Base-by-base conservation (phyloP, 495 filamentous ascomycete genomes). In the Hypomontagnella submonticulosa region DNA sequence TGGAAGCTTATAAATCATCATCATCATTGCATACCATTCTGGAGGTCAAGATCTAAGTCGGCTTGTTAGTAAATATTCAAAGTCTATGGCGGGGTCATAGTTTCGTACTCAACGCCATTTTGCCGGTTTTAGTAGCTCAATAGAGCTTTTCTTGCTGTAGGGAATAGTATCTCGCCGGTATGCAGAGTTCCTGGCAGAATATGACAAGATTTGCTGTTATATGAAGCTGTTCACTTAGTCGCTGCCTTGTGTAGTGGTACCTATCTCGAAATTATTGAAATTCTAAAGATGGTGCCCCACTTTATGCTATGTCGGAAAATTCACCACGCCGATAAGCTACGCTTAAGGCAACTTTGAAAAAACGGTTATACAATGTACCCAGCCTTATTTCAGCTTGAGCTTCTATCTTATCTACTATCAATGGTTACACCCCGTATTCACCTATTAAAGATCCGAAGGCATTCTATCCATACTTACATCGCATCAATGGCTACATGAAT, bases 71-170 rank as follows among this genome's bases (percentile, higher is more conserved):
- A 70, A 58, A 63, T 32, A 42, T 34, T 30, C 20, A 56, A n/a
- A 43, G 48, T 42, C 36, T 15, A 66, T 49, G 59, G 66, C 58
- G 71, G 73, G 71, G 66, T 44, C 57, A 37, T 50, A 41, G 42
- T 56, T 16, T 27, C 67, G 56, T 73, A 72, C 81, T 82, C 74
- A 84, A 64, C 58, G 80, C 77, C 81, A 84, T 84, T 6, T 77
- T 82, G 69, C 15, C 63, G 34, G 61, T 20, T 55, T 62, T 44
- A 57, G 11, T 40, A 66, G 71, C 71, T 74, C 71, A 60, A 36
- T 5, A 50, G 71, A 74, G 71, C 71, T 70, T 63, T 7, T 1
- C 10, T 0, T 57, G 34, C 16, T 43, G 4, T 32, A 36, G 13
- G 16, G 3, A 5, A 27, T 32, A 4, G 13, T 20, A 18, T 60